Base-by-base conservation (phyloP, 208 protist genomes). In the Leishmania arabica region DNA sequence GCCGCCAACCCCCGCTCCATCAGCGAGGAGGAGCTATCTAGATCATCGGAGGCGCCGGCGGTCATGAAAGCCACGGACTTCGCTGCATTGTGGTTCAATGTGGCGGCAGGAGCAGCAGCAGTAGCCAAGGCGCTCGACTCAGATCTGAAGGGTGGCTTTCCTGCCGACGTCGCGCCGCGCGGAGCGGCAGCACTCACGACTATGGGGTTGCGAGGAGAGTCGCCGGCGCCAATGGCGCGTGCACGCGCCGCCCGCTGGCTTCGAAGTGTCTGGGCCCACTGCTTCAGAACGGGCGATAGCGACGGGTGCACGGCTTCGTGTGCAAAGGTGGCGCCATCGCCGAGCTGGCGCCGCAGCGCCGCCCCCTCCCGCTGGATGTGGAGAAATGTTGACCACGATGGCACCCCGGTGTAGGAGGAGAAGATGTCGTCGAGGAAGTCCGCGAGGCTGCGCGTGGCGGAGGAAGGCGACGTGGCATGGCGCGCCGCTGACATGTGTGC, bases 391-490 rank as follows among this genome's bases (percentile, higher is more conserved):
- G 79, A 77, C 37, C 85, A 84, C 5, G 89, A 86, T 19, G 70
- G 65, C n/a, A 88, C 84, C 34, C 92, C 93, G 11, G 86, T 91
- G 78, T 93, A 95, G 47, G 91, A 92, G 84, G 80, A 84, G 51
- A 97, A 86, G 62, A 92, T 75, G 69, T 92, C 89, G 76, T 94
- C 85, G 19, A 94, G 78, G 17, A 92, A 77, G 31, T 76, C 80
- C 49, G 76, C 75, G 7, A 83, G 31, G 68, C 64, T 56, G 6
- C 81, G 68, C n/a, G 89, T 90, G 76, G 74, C 70, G 58, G 70
- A 79, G 37, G 45, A 71, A 47, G 60, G 62, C 31, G 76, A 58
- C 1, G 54, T 58, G n/a, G 58, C 76, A 47, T 19, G 42, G 21
- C 27, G 42, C 31, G 42, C 15, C 4, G 45, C 62, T 42, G 42